Evolutionary conservation across 306 rosid species (phyloP).

Genomic region (Acacia melanoxylon): DNA sequence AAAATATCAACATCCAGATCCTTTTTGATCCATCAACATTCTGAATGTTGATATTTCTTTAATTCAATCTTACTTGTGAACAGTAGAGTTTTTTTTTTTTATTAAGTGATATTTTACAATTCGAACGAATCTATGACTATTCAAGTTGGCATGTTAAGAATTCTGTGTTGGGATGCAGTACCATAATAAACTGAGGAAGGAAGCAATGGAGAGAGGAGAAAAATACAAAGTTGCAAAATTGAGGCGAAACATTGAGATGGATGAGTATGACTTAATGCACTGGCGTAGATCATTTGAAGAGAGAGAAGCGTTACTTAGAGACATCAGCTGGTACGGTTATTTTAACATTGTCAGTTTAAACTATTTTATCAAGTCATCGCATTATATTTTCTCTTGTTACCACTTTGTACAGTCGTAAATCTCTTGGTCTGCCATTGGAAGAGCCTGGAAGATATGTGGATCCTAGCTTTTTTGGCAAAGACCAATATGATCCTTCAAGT

Average conservation of each 20-base stretch:
- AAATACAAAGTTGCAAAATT: slow-evolving; percentile 59
- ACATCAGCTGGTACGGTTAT: slow-evolving; percentile 74
- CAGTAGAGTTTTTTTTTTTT: not conserved
- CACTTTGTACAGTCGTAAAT: slow-evolving; percentile 58
- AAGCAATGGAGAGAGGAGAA: slow-evolving; percentile 83
- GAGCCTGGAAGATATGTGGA: slow-evolving; percentile 92
- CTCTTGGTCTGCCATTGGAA: slow-evolving; percentile 87
- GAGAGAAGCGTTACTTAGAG: slow-evolving; percentile 92
- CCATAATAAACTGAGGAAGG: slow-evolving; percentile 52
- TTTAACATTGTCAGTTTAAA: not conserved
- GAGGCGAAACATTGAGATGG: slow-evolving; percentile 92
- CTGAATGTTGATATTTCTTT: not conserved
- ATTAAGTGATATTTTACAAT: slow-evolving; percentile 3
- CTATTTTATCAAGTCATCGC: not conserved
- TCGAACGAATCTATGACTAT: slow-evolving; percentile 3
- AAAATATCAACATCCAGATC: slow-evolving; percentile 8
- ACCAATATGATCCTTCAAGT: slow-evolving; percentile 68
- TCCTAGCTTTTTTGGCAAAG: slow-evolving; percentile 76
- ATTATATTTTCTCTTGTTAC: not conserved
- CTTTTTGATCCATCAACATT: slow-evolving; percentile 2
- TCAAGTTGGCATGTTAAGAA: not conserved
- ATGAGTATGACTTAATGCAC: slow-evolving; percentile 84
- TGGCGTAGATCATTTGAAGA: slow-evolving; percentile 95
- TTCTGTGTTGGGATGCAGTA: slow-evolving; percentile 40
- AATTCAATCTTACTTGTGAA: not conserved